Conservation (phyloP, 371 early-diverging fungal species). For the Rhizopus stolonifer region DNA sequence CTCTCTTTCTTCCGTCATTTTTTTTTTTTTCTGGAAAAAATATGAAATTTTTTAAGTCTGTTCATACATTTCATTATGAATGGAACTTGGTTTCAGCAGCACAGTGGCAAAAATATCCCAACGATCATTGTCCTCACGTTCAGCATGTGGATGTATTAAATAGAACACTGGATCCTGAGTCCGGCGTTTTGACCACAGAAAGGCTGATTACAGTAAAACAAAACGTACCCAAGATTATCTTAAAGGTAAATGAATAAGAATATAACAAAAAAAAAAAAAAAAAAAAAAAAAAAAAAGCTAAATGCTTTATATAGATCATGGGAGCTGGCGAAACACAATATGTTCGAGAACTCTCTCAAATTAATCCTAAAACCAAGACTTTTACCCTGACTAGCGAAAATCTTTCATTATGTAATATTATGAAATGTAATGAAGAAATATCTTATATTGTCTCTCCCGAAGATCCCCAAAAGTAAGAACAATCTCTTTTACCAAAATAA, state of each 20-base stretch:
- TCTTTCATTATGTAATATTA: conserved; percentile 71
- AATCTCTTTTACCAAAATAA: not conserved
- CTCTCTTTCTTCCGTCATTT: not conserved
- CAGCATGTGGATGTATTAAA: conserved; percentile 86
- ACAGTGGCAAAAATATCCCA: conserved; percentile 97
- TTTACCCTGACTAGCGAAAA: conserved; percentile 76
- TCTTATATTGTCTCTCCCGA: conserved; percentile 66
- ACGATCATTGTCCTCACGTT: conserved; percentile 89
- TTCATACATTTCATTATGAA: conserved; percentile 70
- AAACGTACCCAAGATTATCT: conserved; percentile 75
- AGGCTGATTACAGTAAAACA: conserved; percentile 88
- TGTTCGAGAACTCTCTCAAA: conserved; percentile 82
- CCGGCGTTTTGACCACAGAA: conserved; percentile 86
- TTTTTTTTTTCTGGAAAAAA: not conserved
- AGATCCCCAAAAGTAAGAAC: conserved; percentile 37
- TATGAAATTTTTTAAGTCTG: conserved; percentile 82
- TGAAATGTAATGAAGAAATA: conserved; percentile 85
- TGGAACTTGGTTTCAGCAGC: conserved; percentile 90
- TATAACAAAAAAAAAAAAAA: too few species aligned
- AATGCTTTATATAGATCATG: conserved; percentile 47
- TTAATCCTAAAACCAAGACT: conserved; percentile 75
- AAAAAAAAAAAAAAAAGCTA: too few species aligned
- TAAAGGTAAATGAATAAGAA: conserved; percentile 49
- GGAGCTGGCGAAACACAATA: conserved; percentile 70
- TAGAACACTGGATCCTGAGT: conserved; percentile 76